Percentiles rank a stretch among this genome's conserved stretches.
Evolutionary conservation across 2,329 filamentous ascomycete species (phyloP).

Genomic region (Dothideomycetidae sp.): DNA sequence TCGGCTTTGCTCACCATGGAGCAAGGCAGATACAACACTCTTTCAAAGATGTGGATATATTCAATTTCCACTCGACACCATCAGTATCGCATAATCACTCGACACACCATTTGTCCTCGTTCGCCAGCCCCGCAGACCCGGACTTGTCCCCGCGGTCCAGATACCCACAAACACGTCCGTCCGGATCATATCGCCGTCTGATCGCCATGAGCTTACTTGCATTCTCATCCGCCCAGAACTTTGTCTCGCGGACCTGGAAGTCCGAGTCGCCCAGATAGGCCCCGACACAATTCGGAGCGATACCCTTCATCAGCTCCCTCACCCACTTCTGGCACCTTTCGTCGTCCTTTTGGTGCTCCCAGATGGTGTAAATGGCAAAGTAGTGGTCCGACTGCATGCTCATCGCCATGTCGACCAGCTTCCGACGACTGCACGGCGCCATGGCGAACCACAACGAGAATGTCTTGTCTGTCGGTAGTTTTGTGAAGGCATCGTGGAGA

Average conservation of each 20-base stretch:
- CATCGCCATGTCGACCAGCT: slow-evolving; percentile 38
- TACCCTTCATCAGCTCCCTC: slow-evolving; percentile 18
- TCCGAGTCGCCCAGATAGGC: slow-evolving; percentile 43
- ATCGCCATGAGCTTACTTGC: slow-evolving; percentile 31
- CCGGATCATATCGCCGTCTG: slow-evolving; percentile 31
- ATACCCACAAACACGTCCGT: slow-evolving; percentile 31
- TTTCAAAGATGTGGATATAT: no score
- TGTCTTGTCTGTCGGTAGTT: slow-evolving; percentile 32
- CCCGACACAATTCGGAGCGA: slow-evolving; percentile 31
- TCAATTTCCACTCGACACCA: no score
- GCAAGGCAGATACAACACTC: no score
- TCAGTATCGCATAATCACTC: no score
- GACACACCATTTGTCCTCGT: slow-evolving; percentile 15
- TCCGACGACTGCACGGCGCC: slow-evolving; percentile 32
- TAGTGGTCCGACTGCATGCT: slow-evolving; percentile 44
- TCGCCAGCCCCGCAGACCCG: slow-evolving; percentile 29
- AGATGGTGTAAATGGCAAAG: slow-evolving; percentile 39
- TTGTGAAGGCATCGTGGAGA: slow-evolving; percentile 34
- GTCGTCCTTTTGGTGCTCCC: slow-evolving; percentile 35
- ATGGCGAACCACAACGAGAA: slow-evolving; percentile 39
- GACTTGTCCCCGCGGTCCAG: slow-evolving; percentile 32
- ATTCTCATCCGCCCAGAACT: slow-evolving; percentile 35
- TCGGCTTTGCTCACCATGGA: no score
- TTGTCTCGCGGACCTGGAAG: slow-evolving; percentile 34
- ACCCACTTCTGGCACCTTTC: slow-evolving; percentile 32